Base-by-base conservation (phyloP, 2,329 filamentous ascomycete species). In the Arthrobotrys pseudoclavata region DNA sequence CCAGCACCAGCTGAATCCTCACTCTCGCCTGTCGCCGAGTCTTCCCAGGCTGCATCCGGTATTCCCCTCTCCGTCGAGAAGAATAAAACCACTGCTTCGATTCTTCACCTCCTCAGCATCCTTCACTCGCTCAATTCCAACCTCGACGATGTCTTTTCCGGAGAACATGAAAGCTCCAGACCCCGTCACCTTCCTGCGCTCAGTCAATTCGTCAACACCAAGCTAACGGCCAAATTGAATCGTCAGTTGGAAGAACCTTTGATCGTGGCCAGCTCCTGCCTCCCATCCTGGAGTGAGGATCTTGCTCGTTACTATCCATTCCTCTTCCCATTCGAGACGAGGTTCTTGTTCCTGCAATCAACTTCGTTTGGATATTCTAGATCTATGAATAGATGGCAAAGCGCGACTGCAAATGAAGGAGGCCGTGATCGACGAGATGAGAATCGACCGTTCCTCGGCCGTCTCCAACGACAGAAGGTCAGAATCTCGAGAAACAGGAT, bases 351-450 rank as follows among this genome's bases (percentile, higher is more conserved):
- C 87, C 86, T 99, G 37, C 96, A 98, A 84, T 99, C 95, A 1
- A 99, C 96, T 0, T 97, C 96, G 0, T 99, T 99, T 83, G 96
- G 96, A 22, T 99, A 99, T 85, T 95, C 95, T 48, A 90, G 96
- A 79, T 97, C 96, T 18, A 98, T 99, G 96, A 92, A 91, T 76
- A 90, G 95, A 83, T 99, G 96, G 96, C 96, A 98, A 84, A 97
- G 93, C 82, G 90, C 92, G 0, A 89, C 90, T 22, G 89, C 91
- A 22, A 94, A 93, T 79, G 94, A 97, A 76, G 90, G 88, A 69
- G 89, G 95, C 48, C 89, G 92, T 64, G 92, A 97, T 81, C 90
- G 94, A 55, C 91, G 90, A 79, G 88, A 93, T 57, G 95, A 98
- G 80, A 94, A 98, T 79, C 89, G 94, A 12, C 94, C 94, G 1